Conservation (phyloP, 768 basidiomycete genomes). For the Boletus insuetus region DNA sequence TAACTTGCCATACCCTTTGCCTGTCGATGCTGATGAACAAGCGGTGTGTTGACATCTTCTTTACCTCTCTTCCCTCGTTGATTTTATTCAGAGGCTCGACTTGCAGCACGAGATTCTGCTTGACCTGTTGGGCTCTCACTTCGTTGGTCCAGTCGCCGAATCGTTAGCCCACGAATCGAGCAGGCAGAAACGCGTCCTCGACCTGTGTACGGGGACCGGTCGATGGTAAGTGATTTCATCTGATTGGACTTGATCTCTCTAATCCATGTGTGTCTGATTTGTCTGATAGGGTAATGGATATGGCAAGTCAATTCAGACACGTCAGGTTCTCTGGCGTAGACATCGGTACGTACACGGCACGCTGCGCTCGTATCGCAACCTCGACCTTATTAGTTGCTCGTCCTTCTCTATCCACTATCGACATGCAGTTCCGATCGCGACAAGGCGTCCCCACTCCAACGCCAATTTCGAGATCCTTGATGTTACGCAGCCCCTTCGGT, state of each 20-base stretch:
- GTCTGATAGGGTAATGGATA: conserved; percentile 63
- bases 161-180: conserved; percentile 42
- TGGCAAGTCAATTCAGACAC: conserved; percentile 63
- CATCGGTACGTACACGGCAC: conserved; percentile 53
- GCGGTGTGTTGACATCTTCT: conserved; percentile 41
- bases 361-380: conserved; percentile 10
- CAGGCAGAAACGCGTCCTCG: conserved; percentile 55
- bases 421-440: conserved; percentile 64
- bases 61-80: not conserved
- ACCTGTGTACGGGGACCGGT: conserved; percentile 77
- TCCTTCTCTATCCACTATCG: conserved; percentile 3
- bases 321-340: conserved; percentile 70
- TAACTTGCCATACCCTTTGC: conserved; percentile 65
- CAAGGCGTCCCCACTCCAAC: conserved; percentile 56
- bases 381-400: conserved; percentile 9
- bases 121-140: conserved; percentile 53
- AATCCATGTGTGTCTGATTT: conserved; percentile 10
- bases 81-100: conserved; percentile 47
- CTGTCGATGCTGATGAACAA: conserved; percentile 69
- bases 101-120: conserved; percentile 48
- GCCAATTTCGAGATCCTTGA: conserved; percentile 68
- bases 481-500: conserved; percentile 50
- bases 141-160: conserved; percentile 57
- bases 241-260: conserved; percentile 17
- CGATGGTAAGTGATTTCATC: conserved; percentile 50